phyloP scores from a whole-genome alignment of 176 grass and related monocot species.

The Rhynchospora breviuscula region DNA sequence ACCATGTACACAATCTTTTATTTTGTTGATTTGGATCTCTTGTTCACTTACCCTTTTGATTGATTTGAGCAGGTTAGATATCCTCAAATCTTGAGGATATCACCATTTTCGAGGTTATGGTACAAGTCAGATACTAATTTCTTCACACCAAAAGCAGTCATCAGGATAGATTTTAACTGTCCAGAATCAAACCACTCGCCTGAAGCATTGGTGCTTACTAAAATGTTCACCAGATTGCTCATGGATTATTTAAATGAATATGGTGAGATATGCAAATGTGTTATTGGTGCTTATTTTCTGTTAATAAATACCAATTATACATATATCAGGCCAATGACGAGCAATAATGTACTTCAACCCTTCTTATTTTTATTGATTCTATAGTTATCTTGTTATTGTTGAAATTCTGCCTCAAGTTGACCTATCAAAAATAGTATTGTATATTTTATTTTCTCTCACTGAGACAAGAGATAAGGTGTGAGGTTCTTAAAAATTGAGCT shows the following conservation, averaged over 20 bases:
- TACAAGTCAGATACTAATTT: slow-evolving; percentile 86
- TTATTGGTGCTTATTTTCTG: neutral
- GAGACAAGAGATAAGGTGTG: too few relatives aligned
- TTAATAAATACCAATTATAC: neutral
- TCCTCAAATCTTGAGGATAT: slow-evolving; percentile 70
- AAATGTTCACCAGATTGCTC: slow-evolving; percentile 72
- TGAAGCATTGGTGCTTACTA: slow-evolving; percentile 72
- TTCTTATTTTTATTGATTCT: neutral
- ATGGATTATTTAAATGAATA: slow-evolving; percentile 99
- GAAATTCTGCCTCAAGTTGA: too few relatives aligned
- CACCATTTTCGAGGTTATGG: slow-evolving; percentile 86
- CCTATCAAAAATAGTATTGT: neutral
- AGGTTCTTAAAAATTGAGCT: neutral
- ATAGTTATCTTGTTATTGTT: too few relatives aligned
- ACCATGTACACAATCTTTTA: neutral
- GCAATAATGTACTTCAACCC: neutral
- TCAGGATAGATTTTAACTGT: slow-evolving; percentile 88
- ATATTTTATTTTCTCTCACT: neutral
- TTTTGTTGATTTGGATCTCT: slow-evolving; percentile 14
- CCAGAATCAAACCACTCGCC: slow-evolving; percentile 64
- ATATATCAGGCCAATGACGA: neutral
- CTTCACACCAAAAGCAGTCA: slow-evolving; percentile 71
- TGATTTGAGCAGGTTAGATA: slow-evolving; percentile 47
- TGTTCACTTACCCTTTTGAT: slow-evolving; percentile 3
- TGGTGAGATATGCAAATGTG: slow-evolving; percentile 40